Base-by-base conservation (phyloP, 768 basidiomycete genomes). In the Lactarius psammicola region DNA sequence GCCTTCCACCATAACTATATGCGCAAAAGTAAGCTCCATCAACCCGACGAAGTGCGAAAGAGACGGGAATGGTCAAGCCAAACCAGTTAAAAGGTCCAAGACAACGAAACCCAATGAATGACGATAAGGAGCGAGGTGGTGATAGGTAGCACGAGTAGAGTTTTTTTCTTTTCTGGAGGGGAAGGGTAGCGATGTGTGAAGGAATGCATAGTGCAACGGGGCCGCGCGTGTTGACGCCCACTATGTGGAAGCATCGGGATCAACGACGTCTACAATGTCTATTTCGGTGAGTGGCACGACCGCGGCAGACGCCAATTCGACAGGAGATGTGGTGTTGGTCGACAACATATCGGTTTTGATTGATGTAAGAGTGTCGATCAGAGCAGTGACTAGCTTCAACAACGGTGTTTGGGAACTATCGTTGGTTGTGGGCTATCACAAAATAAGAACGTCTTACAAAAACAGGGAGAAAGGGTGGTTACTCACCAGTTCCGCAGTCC, bases 31-130 rank as follows among this genome's bases (percentile, higher is more conserved):
- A 23, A n/a, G 38, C n/a, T 1, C 55, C 56, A 28, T n/a, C 7
- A 58, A 51, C 46, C 34, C 11, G 8, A 8, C 5, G 49, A 64
- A 56, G 28, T 59, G 20, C 36, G 56, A 63, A 63, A n/a, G 15
- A 49, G 26, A 34, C 2, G 4, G 42, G 55, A 34, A 34, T 33
- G 34, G 34, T 49, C 44, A 49, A 51, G 23, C 56, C 42, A 59
- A 64, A 64, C 33, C 57, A 42, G 38, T 59, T n/a, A 46, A 53
- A 33, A 42, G 40, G 49, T 54, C 58, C 30, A 42, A 31, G 11
- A 38, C 28, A 46, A 64, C 28, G 46, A 30, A 59, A 53, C 17
- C 31, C 28, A 54, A n/a, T 1, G 40, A 59, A 42, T 1, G 57
- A 59, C 23, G 51, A 4, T 15, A 54, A 59, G 26, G 56, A 51